Conservation (phyloP, 2,329 filamentous ascomycete species). For the Exutisphaerella laricina region DNA sequence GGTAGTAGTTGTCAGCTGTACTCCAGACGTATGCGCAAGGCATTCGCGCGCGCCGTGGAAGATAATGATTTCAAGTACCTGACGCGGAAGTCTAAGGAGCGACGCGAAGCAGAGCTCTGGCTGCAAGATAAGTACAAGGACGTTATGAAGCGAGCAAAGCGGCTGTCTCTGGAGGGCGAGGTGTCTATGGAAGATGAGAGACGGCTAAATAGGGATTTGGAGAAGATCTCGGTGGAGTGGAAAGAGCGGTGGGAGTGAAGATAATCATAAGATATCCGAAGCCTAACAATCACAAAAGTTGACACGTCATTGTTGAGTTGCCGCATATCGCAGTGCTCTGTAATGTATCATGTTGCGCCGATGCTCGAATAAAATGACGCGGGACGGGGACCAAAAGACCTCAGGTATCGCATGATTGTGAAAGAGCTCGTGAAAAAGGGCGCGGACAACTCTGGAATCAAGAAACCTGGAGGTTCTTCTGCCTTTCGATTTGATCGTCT, state of each 20-base stretch:
- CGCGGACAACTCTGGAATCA: no score
- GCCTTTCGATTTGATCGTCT: no score
- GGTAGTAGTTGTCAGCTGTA: conserved; percentile 69
- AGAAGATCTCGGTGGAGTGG: conserved; percentile 49
- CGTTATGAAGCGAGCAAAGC: conserved; percentile 29
- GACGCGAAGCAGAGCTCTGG: conserved; percentile 53
- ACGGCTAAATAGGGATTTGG: conserved; percentile 49
- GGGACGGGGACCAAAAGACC: no score
- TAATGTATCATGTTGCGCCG: no score
- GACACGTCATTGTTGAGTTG: no score
- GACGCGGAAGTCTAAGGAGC: conserved; percentile 54
- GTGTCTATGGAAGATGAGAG: conserved; percentile 51
- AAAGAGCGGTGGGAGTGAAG: conserved; percentile 44
- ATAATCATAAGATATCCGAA: no score
- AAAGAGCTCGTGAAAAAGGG: no score
- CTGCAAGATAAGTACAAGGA: conserved; percentile 50
- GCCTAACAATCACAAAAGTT: no score
- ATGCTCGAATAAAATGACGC: no score
- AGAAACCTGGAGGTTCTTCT: no score
- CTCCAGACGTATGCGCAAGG: conserved; percentile 67
- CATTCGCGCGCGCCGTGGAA: conserved; percentile 63
- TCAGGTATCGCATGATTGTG: no score
- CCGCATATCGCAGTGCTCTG: no score
- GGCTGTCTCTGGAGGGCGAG: conserved; percentile 36
- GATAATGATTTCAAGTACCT: conserved; percentile 63